Evolutionary conservation across 305 asterid genomes (phyloP).

Genomic region (Fraxinus nigra): DNA sequence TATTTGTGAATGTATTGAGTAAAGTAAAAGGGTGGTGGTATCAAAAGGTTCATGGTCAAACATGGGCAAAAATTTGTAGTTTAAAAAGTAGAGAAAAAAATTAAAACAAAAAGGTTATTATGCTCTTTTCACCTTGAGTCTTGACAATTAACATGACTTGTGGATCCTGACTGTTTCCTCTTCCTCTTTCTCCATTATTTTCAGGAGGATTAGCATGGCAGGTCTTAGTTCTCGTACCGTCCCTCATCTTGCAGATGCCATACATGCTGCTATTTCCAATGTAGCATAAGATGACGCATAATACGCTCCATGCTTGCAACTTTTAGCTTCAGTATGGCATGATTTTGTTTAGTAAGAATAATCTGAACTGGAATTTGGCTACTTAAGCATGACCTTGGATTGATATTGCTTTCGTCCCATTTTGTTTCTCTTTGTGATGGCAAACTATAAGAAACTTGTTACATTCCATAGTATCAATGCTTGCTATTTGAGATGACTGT

Average conservation of each 20-base stretch:
- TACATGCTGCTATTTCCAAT: constrained; percentile 66
- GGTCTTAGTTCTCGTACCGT: constrained; percentile 74
- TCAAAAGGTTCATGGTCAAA: not conserved
- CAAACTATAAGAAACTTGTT: not conserved
- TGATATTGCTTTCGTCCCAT: not conserved
- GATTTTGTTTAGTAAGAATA: constrained; percentile 18
- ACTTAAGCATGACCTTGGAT: not conserved
- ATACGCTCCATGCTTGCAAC: not conserved
- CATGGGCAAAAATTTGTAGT: not conserved
- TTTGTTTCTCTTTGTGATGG: not conserved
- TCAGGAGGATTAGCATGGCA: constrained; percentile 90
- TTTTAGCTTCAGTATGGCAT: not conserved
- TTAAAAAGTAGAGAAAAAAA: not conserved
- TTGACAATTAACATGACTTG: not conserved
- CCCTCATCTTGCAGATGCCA: constrained; percentile 77
- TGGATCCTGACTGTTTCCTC: too few species aligned
- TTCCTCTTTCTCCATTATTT: not conserved
- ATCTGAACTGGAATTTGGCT: constrained; percentile 10
- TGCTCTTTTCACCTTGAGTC: not conserved
- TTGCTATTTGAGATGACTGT: not conserved
- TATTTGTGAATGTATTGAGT: not conserved
- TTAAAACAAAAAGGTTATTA: not conserved
- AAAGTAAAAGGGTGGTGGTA: not conserved
- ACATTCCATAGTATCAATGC: not conserved
- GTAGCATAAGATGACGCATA: constrained; percentile 27